phyloP scores from a whole-genome alignment of 371 early-diverging fungal genomes.

The Circinella minor region DNA sequence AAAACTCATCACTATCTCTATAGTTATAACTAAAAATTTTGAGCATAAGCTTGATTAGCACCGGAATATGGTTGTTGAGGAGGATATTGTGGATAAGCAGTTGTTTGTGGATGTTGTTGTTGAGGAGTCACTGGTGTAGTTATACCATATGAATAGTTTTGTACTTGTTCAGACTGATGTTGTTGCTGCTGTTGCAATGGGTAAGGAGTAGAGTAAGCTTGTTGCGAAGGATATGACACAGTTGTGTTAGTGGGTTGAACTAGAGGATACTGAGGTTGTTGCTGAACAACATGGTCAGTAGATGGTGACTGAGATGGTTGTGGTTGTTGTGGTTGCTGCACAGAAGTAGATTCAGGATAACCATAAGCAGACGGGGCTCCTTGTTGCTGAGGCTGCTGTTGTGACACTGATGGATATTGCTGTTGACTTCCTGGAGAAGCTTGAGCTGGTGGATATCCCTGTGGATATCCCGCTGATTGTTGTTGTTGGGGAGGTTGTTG shows the following conservation, averaged over 20 bases:
- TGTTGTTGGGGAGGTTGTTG: conserved; percentile 20
- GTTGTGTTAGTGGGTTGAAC: not conserved
- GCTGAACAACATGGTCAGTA: not conserved
- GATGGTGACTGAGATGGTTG: not conserved
- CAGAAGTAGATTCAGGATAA: not conserved
- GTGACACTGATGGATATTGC: conserved; percentile 1
- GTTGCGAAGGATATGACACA: not conserved
- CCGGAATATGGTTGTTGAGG: conserved; percentile 3
- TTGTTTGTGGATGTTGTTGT: conserved; percentile 6
- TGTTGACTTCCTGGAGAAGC: conserved; percentile 10
- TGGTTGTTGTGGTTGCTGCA: conserved; percentile 4
- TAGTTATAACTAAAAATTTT: not conserved
- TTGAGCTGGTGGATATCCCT: conserved; percentile 12
- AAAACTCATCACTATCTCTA: too few species aligned
- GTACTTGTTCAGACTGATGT: not conserved
- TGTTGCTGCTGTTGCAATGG: not conserved
- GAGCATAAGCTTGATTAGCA: conserved; percentile 13
- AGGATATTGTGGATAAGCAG: not conserved
- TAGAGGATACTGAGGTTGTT: conserved; percentile 8
- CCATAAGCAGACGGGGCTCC: not conserved
- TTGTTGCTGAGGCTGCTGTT: conserved; percentile 12
- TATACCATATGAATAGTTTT: not conserved
- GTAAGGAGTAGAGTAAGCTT: not conserved
- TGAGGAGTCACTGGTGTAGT: conserved; percentile 5
- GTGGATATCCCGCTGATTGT: conserved; percentile 11